Base-by-base conservation (phyloP, 345 rosid genomes). In the Ceriops zippeliana region DNA sequence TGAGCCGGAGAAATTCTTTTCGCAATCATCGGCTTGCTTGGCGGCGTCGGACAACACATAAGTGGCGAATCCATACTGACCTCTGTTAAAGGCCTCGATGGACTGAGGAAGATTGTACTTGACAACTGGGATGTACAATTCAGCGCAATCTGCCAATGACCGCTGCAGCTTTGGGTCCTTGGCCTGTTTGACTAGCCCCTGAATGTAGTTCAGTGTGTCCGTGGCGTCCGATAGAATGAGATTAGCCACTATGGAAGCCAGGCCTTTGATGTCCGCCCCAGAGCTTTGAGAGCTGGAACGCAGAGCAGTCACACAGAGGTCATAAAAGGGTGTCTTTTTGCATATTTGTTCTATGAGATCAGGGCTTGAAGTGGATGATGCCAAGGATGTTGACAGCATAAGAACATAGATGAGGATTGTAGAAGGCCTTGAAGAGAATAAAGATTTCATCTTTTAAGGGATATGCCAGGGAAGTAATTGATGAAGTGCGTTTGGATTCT, bases 21-120 rank as follows among this genome's bases (percentile, higher is more conserved):
- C 89, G 11, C 98, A 93, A 1, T 80, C 68, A 51, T 85, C 82
- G 1, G 92, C 89, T 72, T 86, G 85, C 46, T 86, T 86, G 15
- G 74, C 83, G 0, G 88, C 83, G 37, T 89, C 93, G 11, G 93
- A 82, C 4, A 93, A 54, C 0, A 77, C 86, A 30, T 93, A 85
- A 13, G 58, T 66, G 2, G 97, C 89, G 62, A 93, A 91, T 1
- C 80, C 90, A 5, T 74, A 85, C 27, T 75, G 81, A 0, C 89
- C 88, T 52, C 81, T 79, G 32, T 52, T 20, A 73, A 89, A 76
- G 13, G 97, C 92, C 1, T 75, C 83, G 21, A 86, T 87, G 54
- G 95, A 97, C 64, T 93, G 96, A 66, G 98, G 97, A 11, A 93
- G 85, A 51, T 85, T 91, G 74, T 85, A 93, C 83, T 73, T 74